Base-by-base conservation (phyloP, 306 rosid species). In the Quercus cerris region DNA sequence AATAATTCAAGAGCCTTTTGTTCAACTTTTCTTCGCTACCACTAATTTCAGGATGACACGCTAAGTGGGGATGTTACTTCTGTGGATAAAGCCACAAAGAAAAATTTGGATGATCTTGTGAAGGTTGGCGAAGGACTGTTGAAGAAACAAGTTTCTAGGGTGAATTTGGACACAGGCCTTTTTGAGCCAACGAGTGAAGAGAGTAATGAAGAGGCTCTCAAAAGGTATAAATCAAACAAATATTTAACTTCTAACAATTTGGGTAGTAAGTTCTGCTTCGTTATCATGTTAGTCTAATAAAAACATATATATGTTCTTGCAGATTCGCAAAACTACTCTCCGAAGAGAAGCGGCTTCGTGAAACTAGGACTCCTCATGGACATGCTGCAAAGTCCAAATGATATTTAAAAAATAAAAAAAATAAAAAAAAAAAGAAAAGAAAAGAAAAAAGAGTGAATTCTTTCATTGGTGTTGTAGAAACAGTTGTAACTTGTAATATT, bases 191-290 rank as follows among this genome's bases (percentile, higher is more conserved):
- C 22, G 66, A 17, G 38, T 19, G 8, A 64, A 2, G 92, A 80
- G 64, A 87, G 88, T 44, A 91, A 91, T 69, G 83, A 70, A 25
- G 41, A 81, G 67, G 93, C 96, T 83, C 89, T 91, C 28, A 20
- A 49, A 31, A 88, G 89, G 93, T 89, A 64, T 10, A 11, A 49
- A 49, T 11, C 54, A 49, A 49, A 49, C 17, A 49, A 49, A 38
- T 38, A 38, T 38, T 49, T 49, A 3, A 49, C 15, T 49, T 49
- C 54, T 12, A 49, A 49, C 4, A 49, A 49, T 49, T 49, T 49
- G 15, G 12, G 17, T 49, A 12, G 46, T 49, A 49, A 49, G 17
- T 12, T 49, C 54, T 49, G 54, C 54, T 49, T 49, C 46, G 54
- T 49, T 49, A 49, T 12, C 54, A 49, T 13, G 54, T 49, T 12